A percentile compares a stretch with the other conserved stretches of the same genome.
These are phyloP conservation scores for Acanthamoeba triangularis DNA, from an alignment of 208 protist genomes.

Conservation along the genomic window DNA sequence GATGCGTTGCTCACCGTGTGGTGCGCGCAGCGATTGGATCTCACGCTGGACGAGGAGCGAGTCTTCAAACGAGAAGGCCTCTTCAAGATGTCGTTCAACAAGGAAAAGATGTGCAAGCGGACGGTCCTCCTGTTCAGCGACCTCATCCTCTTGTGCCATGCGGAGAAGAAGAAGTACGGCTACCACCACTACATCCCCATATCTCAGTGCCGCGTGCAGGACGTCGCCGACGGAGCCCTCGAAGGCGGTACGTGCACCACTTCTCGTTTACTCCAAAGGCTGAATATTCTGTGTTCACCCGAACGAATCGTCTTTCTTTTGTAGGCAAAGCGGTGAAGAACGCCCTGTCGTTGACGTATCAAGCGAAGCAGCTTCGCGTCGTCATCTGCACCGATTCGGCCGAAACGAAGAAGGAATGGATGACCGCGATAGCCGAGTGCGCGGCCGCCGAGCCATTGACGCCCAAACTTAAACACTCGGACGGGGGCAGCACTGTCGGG, in stretches of 20 bases:
- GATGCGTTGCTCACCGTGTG: not conserved
- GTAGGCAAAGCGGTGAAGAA: conserved; percentile 67
- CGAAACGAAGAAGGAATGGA: conserved; percentile 40
- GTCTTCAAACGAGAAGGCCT: not conserved
- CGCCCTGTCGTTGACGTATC: conserved; percentile 22
- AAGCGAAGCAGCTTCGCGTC: conserved; percentile 53
- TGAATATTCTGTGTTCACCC: not conserved
- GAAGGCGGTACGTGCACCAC: conserved; percentile 53
- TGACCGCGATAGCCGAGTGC: conserved; percentile 4
- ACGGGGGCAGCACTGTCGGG: not conserved
- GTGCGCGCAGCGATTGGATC: not conserved
- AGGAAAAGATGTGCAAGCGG: conserved; percentile 64
- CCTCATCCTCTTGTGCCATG: conserved; percentile 27
- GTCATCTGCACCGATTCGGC: conserved; percentile 39
- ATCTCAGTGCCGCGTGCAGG: conserved; percentile 22
- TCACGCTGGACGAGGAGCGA: not conserved
- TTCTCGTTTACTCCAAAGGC: not conserved
- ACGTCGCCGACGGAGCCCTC: conserved; percentile 35
- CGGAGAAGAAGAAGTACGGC: conserved; percentile 55
- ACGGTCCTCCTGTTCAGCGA: conserved; percentile 54
- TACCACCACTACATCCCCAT: conserved; percentile 35
- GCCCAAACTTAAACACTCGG: not conserved
- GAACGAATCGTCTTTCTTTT: not conserved
- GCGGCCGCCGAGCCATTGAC: not conserved
- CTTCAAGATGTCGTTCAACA: conserved; percentile 68